phyloP scores from a whole-genome alignment of 2,329 filamentous ascomycete genomes.

The Aspergillus brasiliensis region DNA sequence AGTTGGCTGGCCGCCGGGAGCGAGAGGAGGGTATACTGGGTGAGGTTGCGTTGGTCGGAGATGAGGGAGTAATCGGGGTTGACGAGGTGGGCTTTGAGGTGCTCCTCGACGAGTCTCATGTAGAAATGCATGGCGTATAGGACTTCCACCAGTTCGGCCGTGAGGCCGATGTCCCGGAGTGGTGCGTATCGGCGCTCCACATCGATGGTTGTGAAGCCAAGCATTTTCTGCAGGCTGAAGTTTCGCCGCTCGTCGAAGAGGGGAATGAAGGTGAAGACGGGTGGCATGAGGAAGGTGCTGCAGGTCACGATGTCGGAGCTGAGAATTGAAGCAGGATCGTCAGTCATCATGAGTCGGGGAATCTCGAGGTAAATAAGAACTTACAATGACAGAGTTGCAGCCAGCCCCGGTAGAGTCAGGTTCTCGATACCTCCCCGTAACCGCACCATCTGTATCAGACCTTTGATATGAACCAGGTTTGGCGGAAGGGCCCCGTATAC shows the following conservation, averaged over 20 bases:
- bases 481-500: conserved; percentile 38
- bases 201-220: conserved; percentile 28
- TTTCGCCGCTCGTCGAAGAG: conserved; percentile 23
- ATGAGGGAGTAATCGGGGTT: conserved; percentile 28
- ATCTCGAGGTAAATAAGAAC: conserved; percentile 5
- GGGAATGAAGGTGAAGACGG: conserved; percentile 32
- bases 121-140: conserved; percentile 37
- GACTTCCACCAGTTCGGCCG: conserved; percentile 31
- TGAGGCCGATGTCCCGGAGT: conserved; percentile 29
- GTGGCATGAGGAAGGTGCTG: conserved; percentile 24
- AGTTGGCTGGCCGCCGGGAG: conserved; percentile 31
- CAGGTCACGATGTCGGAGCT: conserved; percentile 35
- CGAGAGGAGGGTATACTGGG: conserved; percentile 40
- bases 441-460: conserved; percentile 38
- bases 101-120: conserved; percentile 30
- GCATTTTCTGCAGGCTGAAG: conserved; percentile 24
- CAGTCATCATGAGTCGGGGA: neutral
- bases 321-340: conserved; percentile 10
- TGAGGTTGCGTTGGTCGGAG: conserved; percentile 42
- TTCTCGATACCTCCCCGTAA: conserved; percentile 40
- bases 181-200: conserved; percentile 29
- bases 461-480: conserved; percentile 39
- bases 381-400: conserved; percentile 43
- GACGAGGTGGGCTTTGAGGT: conserved; percentile 16
- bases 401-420: conserved; percentile 39